These are phyloP conservation scores for Cryoendolithus antarcticus DNA, from an alignment of 2,329 filamentous ascomycete genomes.

Conservation along the genomic window DNA sequence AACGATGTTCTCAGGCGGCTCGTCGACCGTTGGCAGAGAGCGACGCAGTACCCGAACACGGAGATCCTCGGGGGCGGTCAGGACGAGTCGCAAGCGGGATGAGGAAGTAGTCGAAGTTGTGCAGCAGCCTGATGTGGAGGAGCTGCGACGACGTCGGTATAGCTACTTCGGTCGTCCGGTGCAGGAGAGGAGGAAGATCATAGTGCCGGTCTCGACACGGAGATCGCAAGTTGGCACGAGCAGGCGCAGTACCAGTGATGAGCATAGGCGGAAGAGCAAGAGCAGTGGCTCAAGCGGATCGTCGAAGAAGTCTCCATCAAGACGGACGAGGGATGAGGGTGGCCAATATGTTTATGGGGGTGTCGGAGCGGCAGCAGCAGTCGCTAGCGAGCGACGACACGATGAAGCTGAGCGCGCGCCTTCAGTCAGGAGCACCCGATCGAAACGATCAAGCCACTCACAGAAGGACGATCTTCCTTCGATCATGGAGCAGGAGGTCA, in stretches of 20 bases:
- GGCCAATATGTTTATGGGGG: conserved; percentile 5
- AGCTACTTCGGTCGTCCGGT: conserved; percentile 25
- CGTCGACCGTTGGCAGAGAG: too few species aligned
- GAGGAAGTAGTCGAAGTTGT: neutral
- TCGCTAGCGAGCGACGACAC: neutral
- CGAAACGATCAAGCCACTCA: conserved; percentile 2
- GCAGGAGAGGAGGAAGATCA: conserved; percentile 14
- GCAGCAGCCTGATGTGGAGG: conserved; percentile 18
- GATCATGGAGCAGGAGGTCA: conserved; percentile 11
- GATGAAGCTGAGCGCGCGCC: conserved; percentile 3
- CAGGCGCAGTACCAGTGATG: neutral
- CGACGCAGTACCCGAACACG: too few species aligned
- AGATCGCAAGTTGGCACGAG: neutral
- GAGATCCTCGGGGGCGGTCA: too few species aligned
- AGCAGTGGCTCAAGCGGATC: conserved; percentile 4
- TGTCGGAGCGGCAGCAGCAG: too few species aligned
- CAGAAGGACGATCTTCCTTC: conserved; percentile 4
- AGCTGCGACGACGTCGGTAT: conserved; percentile 25
- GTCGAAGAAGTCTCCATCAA: conserved; percentile 3
- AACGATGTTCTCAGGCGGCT: too few species aligned
- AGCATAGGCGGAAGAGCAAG: conserved; percentile 1
- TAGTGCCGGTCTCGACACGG: conserved; percentile 7
- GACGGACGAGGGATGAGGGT: neutral
- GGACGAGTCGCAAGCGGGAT: too few species aligned
- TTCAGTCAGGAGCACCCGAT: conserved; percentile 1